Evolutionary conservation across 768 basidiomycete genomes (phyloP), one percentile per base, ranked within the genome.

Genomic region (Lyophyllum atratum): DNA sequence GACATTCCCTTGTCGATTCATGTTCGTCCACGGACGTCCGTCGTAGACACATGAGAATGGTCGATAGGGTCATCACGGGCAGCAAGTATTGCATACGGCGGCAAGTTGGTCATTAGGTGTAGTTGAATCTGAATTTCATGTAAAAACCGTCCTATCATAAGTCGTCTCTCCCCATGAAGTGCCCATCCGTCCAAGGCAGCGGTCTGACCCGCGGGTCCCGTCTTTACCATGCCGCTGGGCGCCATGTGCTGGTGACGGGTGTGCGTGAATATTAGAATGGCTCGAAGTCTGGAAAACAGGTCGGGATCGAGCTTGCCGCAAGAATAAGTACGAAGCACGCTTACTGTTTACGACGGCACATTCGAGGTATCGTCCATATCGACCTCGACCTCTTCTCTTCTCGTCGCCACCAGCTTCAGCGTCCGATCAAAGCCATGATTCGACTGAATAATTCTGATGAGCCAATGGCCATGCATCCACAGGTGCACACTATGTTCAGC

Each of bases 401-500:
- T 76, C 10, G 84, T 80, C 47, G 70, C 67, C 29, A 86, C 85
- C 2, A 90, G 76, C 40, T 78, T 75, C 24, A 92, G 75, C 39
- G 75, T 79, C 48, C 87, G 79, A 73, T 91, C 86, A 64, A 91
- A 92, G 0, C 90, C 90, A 70, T 92, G 90, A 43, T 77, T 85
- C 46, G 86, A 83, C 87, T 91, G 59, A 17, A 52, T 28, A 0
- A 56, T 46, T 55, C 39, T 24, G 26, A 25, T 58, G 45, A 69
- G 56, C 60, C n/a, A n/a, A n/a, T n/a, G n/a, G n/a, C n/a, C 25
- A 49, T 34, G 52, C 21, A 39, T 44, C 25, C 37, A 40, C 42
- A 33, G 31, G 48, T 12, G 17, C 40, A 31, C 31, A 31, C 49
- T 29, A 51, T 33, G 19, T 46, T 42, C 40, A 26, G 29, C 14